phyloP scores from a whole-genome alignment of 2,329 filamentous ascomycete genomes.

The Epichloe gansuensis region DNA sequence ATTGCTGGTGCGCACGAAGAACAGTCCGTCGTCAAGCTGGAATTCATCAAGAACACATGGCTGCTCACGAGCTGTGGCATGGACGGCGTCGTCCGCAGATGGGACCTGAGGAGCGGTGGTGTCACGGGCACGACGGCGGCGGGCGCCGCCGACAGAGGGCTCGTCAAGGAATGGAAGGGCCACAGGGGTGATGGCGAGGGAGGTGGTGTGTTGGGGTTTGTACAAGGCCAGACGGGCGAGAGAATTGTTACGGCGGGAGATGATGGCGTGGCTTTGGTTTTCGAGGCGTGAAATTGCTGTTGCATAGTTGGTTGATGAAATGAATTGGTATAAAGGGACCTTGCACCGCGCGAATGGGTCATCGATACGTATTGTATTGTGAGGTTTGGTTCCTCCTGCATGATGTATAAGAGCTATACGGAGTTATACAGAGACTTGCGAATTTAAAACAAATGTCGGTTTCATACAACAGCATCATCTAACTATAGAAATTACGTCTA shows the following conservation, averaged over 20 bases:
- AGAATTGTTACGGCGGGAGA: conserved; percentile 82
- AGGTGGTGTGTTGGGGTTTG: conserved; percentile 82
- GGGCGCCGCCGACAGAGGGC: conserved; percentile 41
- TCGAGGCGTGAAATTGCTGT: conserved; percentile 35
- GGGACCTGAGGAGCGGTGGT: conserved; percentile 56
- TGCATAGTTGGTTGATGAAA: background rate
- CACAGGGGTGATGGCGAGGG: conserved; percentile 76
- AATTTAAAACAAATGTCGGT: no score
- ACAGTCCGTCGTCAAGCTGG: conserved; percentile 83
- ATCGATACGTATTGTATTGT: no score
- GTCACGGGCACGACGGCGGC: conserved; percentile 17
- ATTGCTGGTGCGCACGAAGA: conserved; percentile 75
- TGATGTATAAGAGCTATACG: no score
- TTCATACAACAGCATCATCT: no score
- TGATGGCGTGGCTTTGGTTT: conserved; percentile 59
- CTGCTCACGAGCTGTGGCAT: conserved; percentile 79
- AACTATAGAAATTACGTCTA: no score
- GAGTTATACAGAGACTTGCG: no score
- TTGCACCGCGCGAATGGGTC: no score
- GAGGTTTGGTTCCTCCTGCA: no score
- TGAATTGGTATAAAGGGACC: background rate
- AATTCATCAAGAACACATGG: conserved; percentile 61
- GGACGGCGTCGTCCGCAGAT: conserved; percentile 80
- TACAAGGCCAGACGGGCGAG: conserved; percentile 63
- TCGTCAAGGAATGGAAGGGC: conserved; percentile 80